Percentiles rank a stretch among this genome's conserved stretches.
phyloP scores from a whole-genome alignment of 768 basidiomycete species.

The Coprinopsis strossmayeri region DNA sequence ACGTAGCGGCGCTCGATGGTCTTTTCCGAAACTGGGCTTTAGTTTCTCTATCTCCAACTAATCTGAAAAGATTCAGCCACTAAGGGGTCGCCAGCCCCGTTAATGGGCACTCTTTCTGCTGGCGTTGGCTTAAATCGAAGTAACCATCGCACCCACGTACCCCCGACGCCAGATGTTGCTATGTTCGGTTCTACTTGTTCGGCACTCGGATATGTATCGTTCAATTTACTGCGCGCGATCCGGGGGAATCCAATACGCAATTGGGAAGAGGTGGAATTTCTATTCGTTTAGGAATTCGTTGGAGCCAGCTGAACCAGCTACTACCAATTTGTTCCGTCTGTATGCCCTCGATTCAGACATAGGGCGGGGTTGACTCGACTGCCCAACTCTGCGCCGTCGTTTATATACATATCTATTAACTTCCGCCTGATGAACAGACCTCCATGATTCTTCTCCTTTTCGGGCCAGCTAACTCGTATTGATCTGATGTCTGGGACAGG shows the following conservation, averaged over 20 bases:
- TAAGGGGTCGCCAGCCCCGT: too few relatives aligned
- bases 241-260: neutral
- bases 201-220: neutral
- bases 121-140: neutral
- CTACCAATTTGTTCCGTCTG: too few relatives aligned
- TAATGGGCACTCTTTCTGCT: neutral
- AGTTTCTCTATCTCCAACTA: too few relatives aligned
- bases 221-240: neutral
- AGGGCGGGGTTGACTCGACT: neutral
- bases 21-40: too few relatives aligned
- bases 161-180: neutral
- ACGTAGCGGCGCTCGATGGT: too few relatives aligned
- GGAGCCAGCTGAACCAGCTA: too few relatives aligned
- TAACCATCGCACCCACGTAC: conserved; percentile 6
- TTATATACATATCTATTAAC: neutral
- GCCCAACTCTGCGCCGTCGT: neutral
- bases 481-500: conserved; percentile 5
- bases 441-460: conserved; percentile 7
- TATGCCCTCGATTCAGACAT: too few relatives aligned
- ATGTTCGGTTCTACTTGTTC: too few relatives aligned
- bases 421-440: neutral
- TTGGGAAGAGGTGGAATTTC: neutral
- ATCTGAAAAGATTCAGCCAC: too few relatives aligned
- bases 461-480: conserved; percentile 6
- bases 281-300: neutral